Evolutionary conservation across 2,329 filamentous ascomycete genomes (phyloP), one percentile per base, ranked within the genome.

Genomic region (Venturia oleaginea): DNA sequence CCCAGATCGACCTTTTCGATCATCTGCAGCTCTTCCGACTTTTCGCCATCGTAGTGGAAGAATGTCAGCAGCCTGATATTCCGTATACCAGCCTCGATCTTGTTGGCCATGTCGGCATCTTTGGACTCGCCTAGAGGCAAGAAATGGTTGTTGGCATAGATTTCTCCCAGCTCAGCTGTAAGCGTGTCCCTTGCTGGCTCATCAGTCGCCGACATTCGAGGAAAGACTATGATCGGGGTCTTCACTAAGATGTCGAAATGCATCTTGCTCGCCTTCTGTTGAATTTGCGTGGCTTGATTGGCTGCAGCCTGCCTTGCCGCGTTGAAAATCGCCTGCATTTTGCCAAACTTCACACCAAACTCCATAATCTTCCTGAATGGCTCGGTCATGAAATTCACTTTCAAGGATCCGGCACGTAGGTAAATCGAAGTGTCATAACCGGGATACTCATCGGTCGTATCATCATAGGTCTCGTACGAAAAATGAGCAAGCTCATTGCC

Each of bases 261-360:
- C 79, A 97, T 90, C 68, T 91, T 91, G 71, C 87, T 91, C 0
- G 90, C 90, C 71, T 87, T 92, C 71, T 97, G 89, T 72, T 97
- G 94, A 6, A 99, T 85, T 72, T 97, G 92, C 65, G 85, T 96
- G 11, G 94, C 95, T 74, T 97, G 92, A 67, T 90, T 93, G 46
- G 94, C 91, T 2, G 95, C 94, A 46, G 93, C 95, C 76, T 96
- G 91, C 40, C 95, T 86, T 15, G 95, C 94, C 51, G 94, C 93
- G 72, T 99, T 99, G 80, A 96, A 99, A 63, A 99, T 89, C 27
- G 94, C 93, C 76, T 99, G 94, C 94, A 99, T 99, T 77, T 96
- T 96, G 66, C 95, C 94, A 74, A 99, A 99, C 71, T 99, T 99
- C 74, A 99, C 92, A 54, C 96, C 81, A 75, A 99, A 99, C 69